phyloP scores from a whole-genome alignment of 177 flowering plant species.

The Vitis hybrid region DNA sequence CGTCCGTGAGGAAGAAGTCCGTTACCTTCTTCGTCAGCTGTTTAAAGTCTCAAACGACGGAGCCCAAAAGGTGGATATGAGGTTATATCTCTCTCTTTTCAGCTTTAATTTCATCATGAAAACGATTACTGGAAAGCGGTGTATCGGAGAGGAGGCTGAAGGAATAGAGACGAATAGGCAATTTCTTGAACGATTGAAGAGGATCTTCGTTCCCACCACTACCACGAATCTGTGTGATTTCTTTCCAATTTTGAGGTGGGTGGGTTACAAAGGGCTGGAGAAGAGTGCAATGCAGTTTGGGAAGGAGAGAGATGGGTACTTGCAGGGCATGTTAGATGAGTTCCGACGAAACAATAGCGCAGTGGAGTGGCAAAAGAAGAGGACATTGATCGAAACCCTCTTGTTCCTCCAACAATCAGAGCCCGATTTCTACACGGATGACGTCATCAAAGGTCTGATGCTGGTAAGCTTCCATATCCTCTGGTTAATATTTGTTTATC shows the following conservation, averaged over 20 bases:
- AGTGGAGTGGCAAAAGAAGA: not conserved
- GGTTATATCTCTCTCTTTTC: slow-evolving; percentile 11
- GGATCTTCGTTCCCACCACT: not conserved
- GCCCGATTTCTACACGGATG: slow-evolving; percentile 32
- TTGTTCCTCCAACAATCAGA: slow-evolving; percentile 32
- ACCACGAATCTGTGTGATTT: slow-evolving; percentile 22
- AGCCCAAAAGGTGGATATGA: slow-evolving; percentile 22
- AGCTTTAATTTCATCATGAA: slow-evolving; percentile 24
- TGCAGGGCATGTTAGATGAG: slow-evolving; percentile 13
- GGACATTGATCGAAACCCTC: slow-evolving; percentile 23
- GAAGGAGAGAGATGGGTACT: not conserved
- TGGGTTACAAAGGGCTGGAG: slow-evolving; percentile 30
- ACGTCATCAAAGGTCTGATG: slow-evolving; percentile 31
- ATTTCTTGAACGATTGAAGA: slow-evolving; percentile 4
- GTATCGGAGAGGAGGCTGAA: not conserved
- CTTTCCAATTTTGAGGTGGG: slow-evolving; percentile 32
- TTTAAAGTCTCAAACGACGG: not conserved
- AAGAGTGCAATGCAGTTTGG: slow-evolving; percentile 16
- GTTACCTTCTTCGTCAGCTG: not conserved
- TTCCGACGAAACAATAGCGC: not conserved
- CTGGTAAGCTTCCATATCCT: slow-evolving; percentile 9
- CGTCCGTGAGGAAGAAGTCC: slow-evolving; percentile 25
- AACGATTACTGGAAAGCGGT: slow-evolving; percentile 27
- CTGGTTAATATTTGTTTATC: no score
- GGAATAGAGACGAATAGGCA: slow-evolving; percentile 10